Conservation (phyloP, 805 yeast species). For the Ogataea pilisensis region DNA sequence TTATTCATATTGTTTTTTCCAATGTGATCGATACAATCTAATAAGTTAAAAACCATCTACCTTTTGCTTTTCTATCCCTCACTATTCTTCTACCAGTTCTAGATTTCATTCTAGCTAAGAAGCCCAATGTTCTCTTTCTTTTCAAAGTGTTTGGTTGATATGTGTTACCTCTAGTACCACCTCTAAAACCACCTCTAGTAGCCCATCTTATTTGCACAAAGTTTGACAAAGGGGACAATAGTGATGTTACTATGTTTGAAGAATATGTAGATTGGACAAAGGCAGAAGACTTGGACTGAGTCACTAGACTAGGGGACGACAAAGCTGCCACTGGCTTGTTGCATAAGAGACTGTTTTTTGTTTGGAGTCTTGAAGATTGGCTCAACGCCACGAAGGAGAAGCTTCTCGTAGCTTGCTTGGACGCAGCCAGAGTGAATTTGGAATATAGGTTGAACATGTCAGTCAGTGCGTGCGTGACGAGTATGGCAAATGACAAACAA, state of each 20-base stretch:
- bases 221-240: slow-evolving; percentile 11
- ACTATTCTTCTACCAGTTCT: slow-evolving; percentile 75
- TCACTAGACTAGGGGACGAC: slow-evolving; percentile 8
- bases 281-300: slow-evolving; percentile 11
- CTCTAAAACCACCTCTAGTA: slow-evolving; percentile 72
- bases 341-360: slow-evolving; percentile 1
- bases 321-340: slow-evolving; percentile 10
- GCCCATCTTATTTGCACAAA: slow-evolving; percentile 31
- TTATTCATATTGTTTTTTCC: background rate
- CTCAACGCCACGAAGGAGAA: slow-evolving; percentile 14
- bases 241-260: slow-evolving; percentile 20
- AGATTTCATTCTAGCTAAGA: slow-evolving; percentile 75
- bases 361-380: slow-evolving; percentile 11
- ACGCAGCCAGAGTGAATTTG: slow-evolving; percentile 1
- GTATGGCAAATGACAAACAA: too few relatives aligned
- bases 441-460: slow-evolving; percentile 4
- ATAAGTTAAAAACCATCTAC: slow-evolving; percentile 90
- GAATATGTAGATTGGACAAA: slow-evolving; percentile 13
- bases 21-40: slow-evolving; percentile 29
- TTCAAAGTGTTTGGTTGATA: slow-evolving; percentile 90
- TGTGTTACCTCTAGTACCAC: slow-evolving; percentile 93
- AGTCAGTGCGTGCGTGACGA: background rate
- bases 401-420: slow-evolving; percentile 9
- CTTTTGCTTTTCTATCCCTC: slow-evolving; percentile 76
- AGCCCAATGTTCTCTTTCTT: slow-evolving; percentile 87